Conservation (phyloP, 1,139 yeast genomes). For the Kodamaea arcana region DNA sequence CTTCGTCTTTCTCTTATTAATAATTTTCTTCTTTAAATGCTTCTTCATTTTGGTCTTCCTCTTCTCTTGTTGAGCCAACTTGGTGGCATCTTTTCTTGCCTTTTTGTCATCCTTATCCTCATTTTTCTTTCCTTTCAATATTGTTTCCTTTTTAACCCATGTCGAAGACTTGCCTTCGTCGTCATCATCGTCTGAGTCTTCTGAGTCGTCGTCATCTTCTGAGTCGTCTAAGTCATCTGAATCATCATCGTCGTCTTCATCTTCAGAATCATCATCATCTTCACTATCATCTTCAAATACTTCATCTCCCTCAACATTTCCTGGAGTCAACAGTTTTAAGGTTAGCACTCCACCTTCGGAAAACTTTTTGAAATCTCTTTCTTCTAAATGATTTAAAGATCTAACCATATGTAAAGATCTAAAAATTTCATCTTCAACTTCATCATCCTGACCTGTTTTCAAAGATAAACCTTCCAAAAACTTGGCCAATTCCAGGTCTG, state of each 20-base stretch:
- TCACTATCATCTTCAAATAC: slow-evolving; percentile 1
- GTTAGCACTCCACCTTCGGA: slow-evolving; percentile 79
- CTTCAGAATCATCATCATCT: slow-evolving; percentile 18
- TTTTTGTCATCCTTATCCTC: slow-evolving; percentile 85
- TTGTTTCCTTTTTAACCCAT: slow-evolving; percentile 39
- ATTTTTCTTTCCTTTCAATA: slow-evolving; percentile 65
- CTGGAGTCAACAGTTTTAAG: slow-evolving; percentile 52
- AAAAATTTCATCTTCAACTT: slow-evolving; percentile 76
- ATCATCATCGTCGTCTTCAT: slow-evolving; percentile 20
- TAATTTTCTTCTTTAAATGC: slow-evolving; percentile 76
- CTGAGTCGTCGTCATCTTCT: slow-evolving; percentile 27
- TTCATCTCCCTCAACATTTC: slow-evolving; percentile 18
- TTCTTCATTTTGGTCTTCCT: slow-evolving; percentile 90
- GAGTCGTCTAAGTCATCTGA: slow-evolving; percentile 30
- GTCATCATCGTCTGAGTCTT: slow-evolving; percentile 12
- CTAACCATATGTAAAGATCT: slow-evolving; percentile 83
- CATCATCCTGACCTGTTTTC: slow-evolving; percentile 52
- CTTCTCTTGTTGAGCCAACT: slow-evolving; percentile 81
- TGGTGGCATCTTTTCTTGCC: slow-evolving; percentile 77
- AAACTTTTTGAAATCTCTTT: slow-evolving; percentile 82
- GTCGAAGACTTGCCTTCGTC: slow-evolving; percentile 23
- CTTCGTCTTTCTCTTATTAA: slow-evolving; percentile 48
- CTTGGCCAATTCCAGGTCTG: slow-evolving; percentile 35
- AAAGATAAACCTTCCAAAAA: slow-evolving; percentile 47
- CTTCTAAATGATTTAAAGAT: slow-evolving; percentile 68